Evolutionary conservation across 2,329 filamentous ascomycete species (phyloP), one percentile per base, ranked within the genome.

Genomic region (Aspergillus nomiae): DNA sequence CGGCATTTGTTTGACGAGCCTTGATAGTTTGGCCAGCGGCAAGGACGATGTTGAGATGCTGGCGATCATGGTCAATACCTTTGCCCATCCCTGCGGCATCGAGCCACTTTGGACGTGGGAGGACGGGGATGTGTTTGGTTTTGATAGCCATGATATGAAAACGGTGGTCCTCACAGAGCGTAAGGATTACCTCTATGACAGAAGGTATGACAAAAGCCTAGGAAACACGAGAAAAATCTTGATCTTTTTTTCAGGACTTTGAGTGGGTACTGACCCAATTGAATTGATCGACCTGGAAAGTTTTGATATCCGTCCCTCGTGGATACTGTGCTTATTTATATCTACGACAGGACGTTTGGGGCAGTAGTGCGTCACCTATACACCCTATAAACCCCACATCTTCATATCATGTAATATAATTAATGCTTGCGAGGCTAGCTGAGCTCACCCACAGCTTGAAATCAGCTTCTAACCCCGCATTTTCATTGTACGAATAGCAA

Each of bases 361-460:
- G 14, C 14, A 14, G 0, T 1, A 2, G 14, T 16, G 9, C 41
- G 0, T 43, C 41, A 21, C n/a, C 21, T 11, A 0, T 11, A 11
- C 0, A 9, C 16, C 1, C 19, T 43, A 4, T 21, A 11, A 9
- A 19, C 2, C 34, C 21, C 41, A 43, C n/a, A 21, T 21, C 19
- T 14, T 19, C 41, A 43, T 43, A 43, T 43, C 41, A 21, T 43
- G 34, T 36, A 16, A 16, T 14, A 16, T 36, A 6, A 0, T 36
- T 8, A 12, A 36, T 36, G 14, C 8, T 16, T 2, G 14, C 4
- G 19, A 21, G 19, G 45, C 45, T 48, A 26, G 45, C 45, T 51
- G 26, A 21, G 46, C 46, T 50, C 12, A 0, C 24, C 3, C 11
- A 2, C n/a, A 21, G n/a, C 43, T 46, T 12, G 43, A 46, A 21